Base-by-base conservation (phyloP, 805 yeast genomes). In the Millerozyma acaciae region DNA sequence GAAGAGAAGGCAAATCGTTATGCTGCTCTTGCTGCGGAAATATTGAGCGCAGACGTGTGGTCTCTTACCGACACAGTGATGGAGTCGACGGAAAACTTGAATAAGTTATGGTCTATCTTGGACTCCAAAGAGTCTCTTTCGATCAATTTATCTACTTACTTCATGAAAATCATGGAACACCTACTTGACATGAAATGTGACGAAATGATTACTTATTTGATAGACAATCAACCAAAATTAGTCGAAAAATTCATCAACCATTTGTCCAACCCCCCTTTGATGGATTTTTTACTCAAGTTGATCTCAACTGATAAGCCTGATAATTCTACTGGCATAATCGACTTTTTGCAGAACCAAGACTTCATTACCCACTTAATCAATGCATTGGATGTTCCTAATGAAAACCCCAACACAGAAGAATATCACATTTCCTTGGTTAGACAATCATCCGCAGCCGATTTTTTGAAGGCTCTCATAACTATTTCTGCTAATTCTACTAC, bases 11-110 rank as follows among this genome's bases (percentile, higher is more conserved):
- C 57, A 10, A 52, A 55, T 5, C 52, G 70, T 8, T 55, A 54
- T 37, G 69, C 70, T 19, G 54, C 70, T 6, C 47, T 65, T 24
- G 88, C 96, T 5, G 86, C 96, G 2, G 97, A 93, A 54, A 81
- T 93, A 26, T 66, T 93, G 30, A 77, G 90, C 25, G 86, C 93
- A 4, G 97, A 90, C 51, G 89, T 88, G 6, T 90, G 97, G 96
- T 83, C 94, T 2, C 68, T 93, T 23, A 84, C 96, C 2, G 95
- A 89, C 45, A 80, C 95, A 1, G 80, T 93, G 35, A 80, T 90
- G 80, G 89, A 84, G 45, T 76, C 79, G 39, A 65, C 75, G 4
- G 72, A 68, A 14, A 67, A 85, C 23, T 60, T 93, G 48, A 75
- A 75, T 34, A 76, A 73, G 48, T 60, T 93, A 29, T 93, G 98